Percentiles rank a stretch among this genome's conserved stretches.
Evolutionary conservation across 2,329 filamentous ascomycete genomes (phyloP).

Genomic region (Sclerotinia trifoliorum): DNA sequence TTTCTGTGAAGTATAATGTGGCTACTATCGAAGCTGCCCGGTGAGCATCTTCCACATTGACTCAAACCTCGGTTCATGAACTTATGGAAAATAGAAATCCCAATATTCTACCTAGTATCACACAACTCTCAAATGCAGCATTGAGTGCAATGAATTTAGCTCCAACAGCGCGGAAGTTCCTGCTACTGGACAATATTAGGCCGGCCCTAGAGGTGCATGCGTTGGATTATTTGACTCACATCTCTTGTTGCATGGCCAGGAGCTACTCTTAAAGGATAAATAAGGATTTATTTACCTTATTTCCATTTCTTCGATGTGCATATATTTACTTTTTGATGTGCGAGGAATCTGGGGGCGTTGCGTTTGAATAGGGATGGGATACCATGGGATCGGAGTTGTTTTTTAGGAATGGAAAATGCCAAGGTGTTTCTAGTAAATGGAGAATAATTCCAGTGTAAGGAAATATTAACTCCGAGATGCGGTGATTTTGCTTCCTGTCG

Average conservation of each 20-base stretch:
- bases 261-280: neutral
- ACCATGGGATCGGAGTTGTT: neutral
- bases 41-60: neutral
- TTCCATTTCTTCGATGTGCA: neutral
- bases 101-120: slow-evolving; percentile 36
- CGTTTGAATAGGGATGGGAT: neutral
- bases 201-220: neutral
- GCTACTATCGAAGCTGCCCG: slow-evolving; percentile 23
- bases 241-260: neutral
- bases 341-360: neutral
- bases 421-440: neutral
- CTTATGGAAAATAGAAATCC: slow-evolving; percentile 30
- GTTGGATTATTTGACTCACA: neutral
- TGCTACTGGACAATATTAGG: slow-evolving; percentile 26
- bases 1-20: slow-evolving; percentile 4
- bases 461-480: neutral
- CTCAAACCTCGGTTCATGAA: too few relatives aligned
- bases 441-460: neutral
- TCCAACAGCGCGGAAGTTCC: slow-evolving; percentile 28
- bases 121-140: slow-evolving; percentile 33
- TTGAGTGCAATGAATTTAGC: slow-evolving; percentile 27
- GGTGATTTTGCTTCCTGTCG: too few relatives aligned
- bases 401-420: too few relatives aligned
- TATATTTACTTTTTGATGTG: neutral
- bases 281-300: neutral